Evolutionary conservation across 2,329 filamentous ascomycete genomes (phyloP).

Genomic region (Claviceps arundinis): DNA sequence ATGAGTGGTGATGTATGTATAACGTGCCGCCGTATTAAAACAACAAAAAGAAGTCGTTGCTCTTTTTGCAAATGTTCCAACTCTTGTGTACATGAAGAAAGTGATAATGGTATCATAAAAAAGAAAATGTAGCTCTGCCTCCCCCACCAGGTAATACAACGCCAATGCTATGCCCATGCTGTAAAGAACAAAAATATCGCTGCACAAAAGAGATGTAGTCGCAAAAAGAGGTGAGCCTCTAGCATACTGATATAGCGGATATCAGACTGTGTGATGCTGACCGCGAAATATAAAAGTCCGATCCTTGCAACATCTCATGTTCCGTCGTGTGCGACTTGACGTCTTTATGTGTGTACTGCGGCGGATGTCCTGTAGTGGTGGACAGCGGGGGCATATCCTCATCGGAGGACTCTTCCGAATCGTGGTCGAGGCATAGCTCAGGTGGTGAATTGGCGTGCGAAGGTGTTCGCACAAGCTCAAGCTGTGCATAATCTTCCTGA

Average conservation of each 20-base stretch:
- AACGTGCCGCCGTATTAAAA: too few relatives aligned
- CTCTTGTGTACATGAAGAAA: too few relatives aligned
- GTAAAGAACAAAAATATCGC: too few relatives aligned
- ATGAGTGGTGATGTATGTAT: too few relatives aligned
- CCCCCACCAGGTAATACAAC: too few relatives aligned
- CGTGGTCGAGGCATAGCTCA: slow-evolving; percentile 52
- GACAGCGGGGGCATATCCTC: slow-evolving; percentile 68
- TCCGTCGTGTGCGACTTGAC: slow-evolving; percentile 23
- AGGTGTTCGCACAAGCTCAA: slow-evolving; percentile 54
- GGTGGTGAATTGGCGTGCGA: slow-evolving; percentile 55
- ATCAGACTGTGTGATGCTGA: slow-evolving; percentile 38
- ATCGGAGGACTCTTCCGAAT: slow-evolving; percentile 51
- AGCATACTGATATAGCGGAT: slow-evolving; percentile 45
- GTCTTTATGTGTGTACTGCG: slow-evolving; percentile 50
- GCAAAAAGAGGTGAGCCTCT: slow-evolving; percentile 7
- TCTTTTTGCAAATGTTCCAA: too few relatives aligned
- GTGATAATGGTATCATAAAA: too few relatives aligned
- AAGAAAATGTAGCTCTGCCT: too few relatives aligned
- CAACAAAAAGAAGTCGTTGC: too few relatives aligned
- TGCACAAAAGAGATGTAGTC: too few relatives aligned
- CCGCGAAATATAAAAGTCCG: slow-evolving; percentile 38
- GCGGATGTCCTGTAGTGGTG: slow-evolving; percentile 45
- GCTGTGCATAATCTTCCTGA: slow-evolving; percentile 51
- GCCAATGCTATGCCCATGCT: too few relatives aligned
- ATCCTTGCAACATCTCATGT: slow-evolving; percentile 31